Base-by-base conservation (phyloP, 2,329 filamentous ascomycete genomes). In the Incumbomyces delicatus region DNA sequence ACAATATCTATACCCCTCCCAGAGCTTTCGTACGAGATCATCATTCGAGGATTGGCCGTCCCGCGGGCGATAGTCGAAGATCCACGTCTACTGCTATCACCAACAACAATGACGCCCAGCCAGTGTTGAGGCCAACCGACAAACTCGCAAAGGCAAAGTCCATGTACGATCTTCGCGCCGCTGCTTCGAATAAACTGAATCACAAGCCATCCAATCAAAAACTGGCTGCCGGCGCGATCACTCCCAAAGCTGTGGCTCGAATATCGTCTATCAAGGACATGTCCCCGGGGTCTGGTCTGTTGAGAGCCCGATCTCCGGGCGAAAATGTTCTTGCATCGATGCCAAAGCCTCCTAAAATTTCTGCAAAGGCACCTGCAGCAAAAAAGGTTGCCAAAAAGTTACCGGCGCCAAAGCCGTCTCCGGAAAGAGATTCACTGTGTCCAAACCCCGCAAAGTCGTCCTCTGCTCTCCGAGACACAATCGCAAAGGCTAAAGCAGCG, bases 381-480 rank as follows among this genome's bases (percentile, higher is more conserved):
- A 45, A 22, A 12, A 37, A 35, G 37, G 10, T 17, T 16, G 3
- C 16, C 22, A 45, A 45, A 17, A 17, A 14, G 5, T 7, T 27
- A 8, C 13, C 33, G 6, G 22, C 34, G 3, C 42, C 42, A 29
- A 30, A 38, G 6, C 6, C 36, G 34, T 11, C 42, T 10, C 34
- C 17, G 8, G 29, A 45, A 20, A 20, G 22, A 30, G 42, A 45
- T 4, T 17, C 33, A 13, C 4, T 34, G 3, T 10, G 8, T 17
- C 66, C 69, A 48, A 59, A 64, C 48, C 63, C 63, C 1, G 66
- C 70, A 5, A 92, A 85, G 57, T 88, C 88, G 0, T 95, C 90
- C 0, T 72, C 77, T 13, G 82, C 88, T 1, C 68, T 98, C 12
- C 80, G 92, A 30, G 87, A 95, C 43, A 89, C 92, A 45, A 95